phyloP scores from a whole-genome alignment of 2,329 filamentous ascomycete genomes.

The Cordyceps pruinosa region DNA sequence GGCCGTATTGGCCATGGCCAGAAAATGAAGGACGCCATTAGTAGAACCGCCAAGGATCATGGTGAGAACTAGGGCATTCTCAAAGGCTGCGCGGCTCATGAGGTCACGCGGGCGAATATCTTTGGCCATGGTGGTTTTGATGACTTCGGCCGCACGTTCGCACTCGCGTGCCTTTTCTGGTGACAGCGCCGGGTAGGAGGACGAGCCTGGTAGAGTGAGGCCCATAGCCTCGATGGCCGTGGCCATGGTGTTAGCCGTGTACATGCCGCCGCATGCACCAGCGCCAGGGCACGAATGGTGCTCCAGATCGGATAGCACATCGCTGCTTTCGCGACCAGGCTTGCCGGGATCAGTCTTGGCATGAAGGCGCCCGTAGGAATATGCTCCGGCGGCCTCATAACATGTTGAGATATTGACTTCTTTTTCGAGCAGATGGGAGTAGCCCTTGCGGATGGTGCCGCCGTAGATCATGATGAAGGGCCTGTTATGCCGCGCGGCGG shows the following conservation, averaged over 20 bases:
- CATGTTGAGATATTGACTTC: slow-evolving; percentile 83
- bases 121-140: slow-evolving; percentile 71
- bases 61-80: slow-evolving; percentile 83
- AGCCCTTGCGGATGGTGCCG: slow-evolving; percentile 83
- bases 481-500: slow-evolving; percentile 82
- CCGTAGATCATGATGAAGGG: slow-evolving; percentile 95
- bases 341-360: slow-evolving; percentile 56
- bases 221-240: slow-evolving; percentile 79
- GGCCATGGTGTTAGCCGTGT: slow-evolving; percentile 81
- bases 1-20: slow-evolving; percentile 84
- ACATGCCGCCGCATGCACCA: slow-evolving; percentile 70
- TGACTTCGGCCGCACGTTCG: slow-evolving; percentile 70
- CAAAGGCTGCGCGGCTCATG: slow-evolving; percentile 71
- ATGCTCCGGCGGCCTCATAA: slow-evolving; percentile 81
- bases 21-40: slow-evolving; percentile 81
- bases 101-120: slow-evolving; percentile 77
- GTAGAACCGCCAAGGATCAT: slow-evolving; percentile 90
- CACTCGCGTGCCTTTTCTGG: slow-evolving; percentile 85
- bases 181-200: slow-evolving; percentile 71
- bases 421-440: slow-evolving; percentile 66
- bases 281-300: slow-evolving; percentile 56
- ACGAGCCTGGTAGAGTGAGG: slow-evolving; percentile 73
- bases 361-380: slow-evolving; percentile 69
- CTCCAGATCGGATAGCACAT: slow-evolving; percentile 81
- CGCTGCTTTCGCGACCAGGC: slow-evolving; percentile 60